A percentile compares a stretch with the other conserved stretches of the same genome.
Conservation (phyloP, 331 rosid species). For the Acacia pycnantha region DNA sequence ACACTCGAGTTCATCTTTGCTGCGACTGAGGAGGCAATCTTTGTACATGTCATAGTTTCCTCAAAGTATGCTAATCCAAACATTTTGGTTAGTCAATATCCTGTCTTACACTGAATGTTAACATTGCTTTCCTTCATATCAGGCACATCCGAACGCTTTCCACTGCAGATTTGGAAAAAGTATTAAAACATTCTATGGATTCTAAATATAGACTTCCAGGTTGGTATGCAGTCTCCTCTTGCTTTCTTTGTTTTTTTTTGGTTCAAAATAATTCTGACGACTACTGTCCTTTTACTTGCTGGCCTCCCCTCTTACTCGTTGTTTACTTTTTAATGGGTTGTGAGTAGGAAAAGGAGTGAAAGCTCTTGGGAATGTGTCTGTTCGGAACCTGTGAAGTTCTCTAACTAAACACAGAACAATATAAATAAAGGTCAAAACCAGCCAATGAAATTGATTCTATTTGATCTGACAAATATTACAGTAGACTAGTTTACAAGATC, state of each 20-base stretch:
- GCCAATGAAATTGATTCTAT: not conserved
- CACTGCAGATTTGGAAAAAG: slow-evolving; percentile 68
- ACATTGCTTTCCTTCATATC: slow-evolving; percentile 18
- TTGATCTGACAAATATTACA: not conserved
- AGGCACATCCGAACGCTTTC: slow-evolving; percentile 88
- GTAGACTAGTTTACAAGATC: not conserved
- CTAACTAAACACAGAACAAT: not conserved
- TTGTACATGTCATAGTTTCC: slow-evolving; percentile 77
- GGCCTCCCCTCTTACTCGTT: not conserved
- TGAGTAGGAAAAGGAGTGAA: not conserved
- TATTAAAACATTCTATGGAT: slow-evolving; percentile 59
- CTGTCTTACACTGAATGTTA: slow-evolving; percentile 22
- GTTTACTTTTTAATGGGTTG: not conserved
- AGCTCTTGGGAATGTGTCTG: not conserved
- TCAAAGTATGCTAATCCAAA: slow-evolving; percentile 58
- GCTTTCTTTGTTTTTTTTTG: slow-evolving; percentile 1
- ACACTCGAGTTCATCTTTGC: slow-evolving; percentile 83
- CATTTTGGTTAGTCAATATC: slow-evolving; percentile 23
- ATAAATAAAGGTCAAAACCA: not conserved
- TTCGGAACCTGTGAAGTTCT: not conserved
- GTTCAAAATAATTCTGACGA: not conserved
- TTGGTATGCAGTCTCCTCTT: slow-evolving; percentile 37
- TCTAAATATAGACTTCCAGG: slow-evolving; percentile 78
- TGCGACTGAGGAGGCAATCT: slow-evolving; percentile 90
- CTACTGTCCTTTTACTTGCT: slow-evolving; percentile 23